phyloP scores from a whole-genome alignment of 352 stramenopile genomes.

The Pilasporangium apinafurcum region DNA sequence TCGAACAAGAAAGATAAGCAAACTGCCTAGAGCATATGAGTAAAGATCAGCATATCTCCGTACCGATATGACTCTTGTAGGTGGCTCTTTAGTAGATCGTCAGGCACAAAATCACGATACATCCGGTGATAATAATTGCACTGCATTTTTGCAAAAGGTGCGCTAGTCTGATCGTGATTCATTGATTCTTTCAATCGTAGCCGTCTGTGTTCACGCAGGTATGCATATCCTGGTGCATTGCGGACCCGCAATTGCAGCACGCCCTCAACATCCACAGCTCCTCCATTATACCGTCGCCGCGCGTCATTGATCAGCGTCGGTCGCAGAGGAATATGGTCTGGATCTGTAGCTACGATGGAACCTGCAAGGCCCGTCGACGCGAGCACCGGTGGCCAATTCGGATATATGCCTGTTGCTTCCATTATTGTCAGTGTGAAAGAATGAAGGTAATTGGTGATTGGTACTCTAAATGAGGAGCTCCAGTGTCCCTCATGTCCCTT shows the following conservation, averaged over 20 bases:
- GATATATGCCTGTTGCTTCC: slow-evolving; percentile 50
- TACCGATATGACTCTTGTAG: slow-evolving; percentile 27
- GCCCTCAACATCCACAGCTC: slow-evolving; percentile 39
- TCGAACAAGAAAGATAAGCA: too few relatives aligned
- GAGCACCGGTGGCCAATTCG: slow-evolving; percentile 46
- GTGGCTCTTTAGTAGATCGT: slow-evolving; percentile 28
- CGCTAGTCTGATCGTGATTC: background rate
- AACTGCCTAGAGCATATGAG: background rate
- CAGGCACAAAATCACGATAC: slow-evolving; percentile 41
- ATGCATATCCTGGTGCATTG: slow-evolving; percentile 46
- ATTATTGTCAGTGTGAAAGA: slow-evolving; percentile 15
- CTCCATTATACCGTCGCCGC: slow-evolving; percentile 20
- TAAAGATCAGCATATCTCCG: slow-evolving; percentile 4
- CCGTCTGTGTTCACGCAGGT: slow-evolving; percentile 38
- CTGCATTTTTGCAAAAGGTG: slow-evolving; percentile 2
- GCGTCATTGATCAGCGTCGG: slow-evolving; percentile 44
- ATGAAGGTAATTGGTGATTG: background rate
- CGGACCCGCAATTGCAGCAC: slow-evolving; percentile 44
- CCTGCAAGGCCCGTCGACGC: slow-evolving; percentile 40
- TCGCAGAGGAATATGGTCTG: slow-evolving; percentile 42
- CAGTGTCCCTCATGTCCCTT: slow-evolving; percentile 1
- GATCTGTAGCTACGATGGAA: slow-evolving; percentile 28
- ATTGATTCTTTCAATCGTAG: slow-evolving; percentile 14
- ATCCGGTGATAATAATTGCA: slow-evolving; percentile 22
- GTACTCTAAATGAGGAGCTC: too few relatives aligned